Evolutionary conservation across 2,329 filamentous ascomycete species (phyloP).

Genomic region (Hypoxylon sp.): DNA sequence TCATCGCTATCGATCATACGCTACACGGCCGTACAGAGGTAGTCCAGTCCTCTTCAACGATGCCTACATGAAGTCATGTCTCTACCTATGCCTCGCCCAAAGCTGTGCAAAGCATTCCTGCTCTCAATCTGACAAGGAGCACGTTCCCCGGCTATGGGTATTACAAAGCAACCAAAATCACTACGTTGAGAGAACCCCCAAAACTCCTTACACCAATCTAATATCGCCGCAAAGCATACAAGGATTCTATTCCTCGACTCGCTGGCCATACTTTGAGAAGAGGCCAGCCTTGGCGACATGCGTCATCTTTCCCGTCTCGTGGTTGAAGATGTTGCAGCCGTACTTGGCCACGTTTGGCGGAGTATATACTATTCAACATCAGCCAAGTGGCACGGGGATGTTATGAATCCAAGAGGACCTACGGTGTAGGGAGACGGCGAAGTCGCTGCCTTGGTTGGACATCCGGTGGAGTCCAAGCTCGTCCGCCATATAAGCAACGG

Average conservation of each 20-base stretch:
- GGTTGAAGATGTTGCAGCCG: constrained; percentile 87
- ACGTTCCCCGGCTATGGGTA: background rate
- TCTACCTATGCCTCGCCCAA: constrained; percentile 1
- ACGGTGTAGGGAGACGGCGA: constrained; percentile 87
- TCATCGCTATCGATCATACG: constrained; percentile 7
- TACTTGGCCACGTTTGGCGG: constrained; percentile 88
- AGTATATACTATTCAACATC: constrained; percentile 74
- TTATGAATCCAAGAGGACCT: constrained; percentile 51
- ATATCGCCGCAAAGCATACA: constrained; percentile 31
- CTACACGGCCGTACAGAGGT: constrained; percentile 1
- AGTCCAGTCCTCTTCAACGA: constrained; percentile 1
- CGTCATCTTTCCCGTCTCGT: constrained; percentile 79
- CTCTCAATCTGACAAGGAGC: constrained; percentile 23
- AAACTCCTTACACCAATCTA: constrained; percentile 36
- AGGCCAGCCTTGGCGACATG: constrained; percentile 80
- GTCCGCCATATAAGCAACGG: constrained; percentile 93
- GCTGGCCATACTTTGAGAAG: constrained; percentile 74
- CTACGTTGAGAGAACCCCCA: constrained; percentile 25
- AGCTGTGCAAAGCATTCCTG: constrained; percentile 1
- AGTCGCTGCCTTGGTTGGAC: constrained; percentile 79
- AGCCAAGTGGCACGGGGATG: constrained; percentile 45
- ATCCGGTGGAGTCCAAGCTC: constrained; percentile 89
- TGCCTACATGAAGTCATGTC: constrained; percentile 28
- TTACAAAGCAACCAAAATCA: constrained; percentile 24
- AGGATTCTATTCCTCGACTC: constrained; percentile 57